phyloP scores from a whole-genome alignment of 2,329 filamentous ascomycete species.

The Verticillium dahliae region DNA sequence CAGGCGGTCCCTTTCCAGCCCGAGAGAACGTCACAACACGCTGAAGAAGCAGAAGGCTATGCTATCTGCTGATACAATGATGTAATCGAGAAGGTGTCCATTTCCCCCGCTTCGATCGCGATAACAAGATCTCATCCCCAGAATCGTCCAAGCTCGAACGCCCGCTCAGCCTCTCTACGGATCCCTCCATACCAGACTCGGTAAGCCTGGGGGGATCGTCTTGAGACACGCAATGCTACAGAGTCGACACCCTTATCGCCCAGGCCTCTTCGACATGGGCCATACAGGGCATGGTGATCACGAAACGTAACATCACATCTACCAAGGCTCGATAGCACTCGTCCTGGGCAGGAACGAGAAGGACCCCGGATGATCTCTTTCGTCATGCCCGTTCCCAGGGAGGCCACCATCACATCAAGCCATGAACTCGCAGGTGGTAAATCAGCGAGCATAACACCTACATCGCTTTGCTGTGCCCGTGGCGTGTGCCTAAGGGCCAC shows the following conservation, averaged over 20 bases:
- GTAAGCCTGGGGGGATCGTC: not conserved
- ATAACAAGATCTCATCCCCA: not conserved
- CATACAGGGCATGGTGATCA: not conserved
- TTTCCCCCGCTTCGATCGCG: not conserved
- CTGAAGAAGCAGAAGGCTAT: not conserved
- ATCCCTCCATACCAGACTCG: not conserved
- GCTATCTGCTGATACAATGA: not conserved
- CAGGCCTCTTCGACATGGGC: not conserved
- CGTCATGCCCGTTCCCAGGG: not conserved
- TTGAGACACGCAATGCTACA: not conserved
- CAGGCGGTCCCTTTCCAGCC: not conserved
- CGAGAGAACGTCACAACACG: not conserved
- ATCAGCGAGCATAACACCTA: not conserved
- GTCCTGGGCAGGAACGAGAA: not conserved
- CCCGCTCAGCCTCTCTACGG: not conserved
- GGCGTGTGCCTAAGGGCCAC: not conserved
- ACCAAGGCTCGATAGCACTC: not conserved
- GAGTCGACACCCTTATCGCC: not conserved
- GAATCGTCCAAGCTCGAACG: not conserved
- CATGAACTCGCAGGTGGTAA: not conserved
- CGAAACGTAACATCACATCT: not conserved
- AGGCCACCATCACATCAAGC: not conserved
- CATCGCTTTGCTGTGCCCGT: not conserved
- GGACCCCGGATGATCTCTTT: not conserved
- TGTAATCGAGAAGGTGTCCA: not conserved